phyloP scores from a whole-genome alignment of 352 stramenopile species.

The Albugo candida region DNA sequence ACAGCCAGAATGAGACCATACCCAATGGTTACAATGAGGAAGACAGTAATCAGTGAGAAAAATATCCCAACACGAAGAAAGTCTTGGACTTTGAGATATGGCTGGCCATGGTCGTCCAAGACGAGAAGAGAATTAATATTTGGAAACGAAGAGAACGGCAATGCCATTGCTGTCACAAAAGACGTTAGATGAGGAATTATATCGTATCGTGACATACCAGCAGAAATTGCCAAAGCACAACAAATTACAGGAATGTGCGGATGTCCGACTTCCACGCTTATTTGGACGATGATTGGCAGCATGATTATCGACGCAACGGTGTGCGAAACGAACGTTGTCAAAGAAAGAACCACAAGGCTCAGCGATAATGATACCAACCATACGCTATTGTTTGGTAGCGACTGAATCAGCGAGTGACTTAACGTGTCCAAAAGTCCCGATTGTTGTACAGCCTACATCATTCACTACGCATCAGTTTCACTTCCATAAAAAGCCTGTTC shows the following conservation, averaged over 20 bases:
- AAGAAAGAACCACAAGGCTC: slow-evolving; percentile 60
- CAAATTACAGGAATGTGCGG: slow-evolving; percentile 74
- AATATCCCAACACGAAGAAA: slow-evolving; percentile 71
- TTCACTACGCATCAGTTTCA: background rate
- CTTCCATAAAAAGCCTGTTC: background rate
- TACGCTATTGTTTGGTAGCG: slow-evolving; percentile 55
- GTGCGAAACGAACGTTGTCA: slow-evolving; percentile 88
- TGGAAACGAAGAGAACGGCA: slow-evolving; percentile 84
- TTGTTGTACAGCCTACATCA: slow-evolving; percentile 44
- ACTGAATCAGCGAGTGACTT: slow-evolving; percentile 64
- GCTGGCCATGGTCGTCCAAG: slow-evolving; percentile 74
- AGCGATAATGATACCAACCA: slow-evolving; percentile 79
- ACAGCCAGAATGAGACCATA: slow-evolving; percentile 70
- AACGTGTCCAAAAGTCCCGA: slow-evolving; percentile 67
- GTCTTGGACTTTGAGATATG: slow-evolving; percentile 74
- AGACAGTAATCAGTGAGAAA: slow-evolving; percentile 69
- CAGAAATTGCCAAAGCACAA: slow-evolving; percentile 72
- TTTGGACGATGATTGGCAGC: slow-evolving; percentile 81
- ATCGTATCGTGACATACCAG: slow-evolving; percentile 19
- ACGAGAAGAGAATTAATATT: slow-evolving; percentile 86
- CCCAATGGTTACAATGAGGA: slow-evolving; percentile 70
- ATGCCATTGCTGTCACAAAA: slow-evolving; percentile 44
- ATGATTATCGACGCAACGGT: slow-evolving; percentile 85
- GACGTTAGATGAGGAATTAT: background rate
- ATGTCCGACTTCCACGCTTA: slow-evolving; percentile 72